A percentile compares a stretch with the other conserved stretches of the same genome.
phyloP scores from a whole-genome alignment of 2,329 filamentous ascomycete genomes.

The Neopestalotiopsis sp. region DNA sequence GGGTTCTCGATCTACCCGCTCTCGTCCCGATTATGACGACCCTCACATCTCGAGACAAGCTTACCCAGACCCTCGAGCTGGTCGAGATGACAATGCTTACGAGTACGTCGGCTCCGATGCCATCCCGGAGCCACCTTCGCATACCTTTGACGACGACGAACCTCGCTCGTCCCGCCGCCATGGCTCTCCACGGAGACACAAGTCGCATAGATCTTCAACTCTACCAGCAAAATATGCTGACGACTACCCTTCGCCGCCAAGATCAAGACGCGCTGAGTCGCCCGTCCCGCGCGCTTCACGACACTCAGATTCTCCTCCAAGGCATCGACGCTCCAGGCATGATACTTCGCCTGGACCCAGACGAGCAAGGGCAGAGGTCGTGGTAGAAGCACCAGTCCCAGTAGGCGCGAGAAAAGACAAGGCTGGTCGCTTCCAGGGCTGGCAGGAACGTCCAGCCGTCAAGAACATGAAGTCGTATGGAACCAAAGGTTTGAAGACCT shows the following conservation, averaged over 20 bases:
- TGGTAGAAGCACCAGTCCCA: conserved; percentile 30
- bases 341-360: background rate
- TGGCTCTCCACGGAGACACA: conserved; percentile 5
- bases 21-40: conserved; percentile 17
- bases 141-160: conserved; percentile 18
- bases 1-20: conserved; percentile 15
- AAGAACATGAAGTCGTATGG: conserved; percentile 33
- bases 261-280: conserved; percentile 31
- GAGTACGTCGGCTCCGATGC: conserved; percentile 22
- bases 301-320: conserved; percentile 6
- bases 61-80: conserved; percentile 20
- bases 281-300: conserved; percentile 5
- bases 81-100: conserved; percentile 14
- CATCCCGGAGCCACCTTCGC: conserved; percentile 20
- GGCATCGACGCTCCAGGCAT: conserved; percentile 11
- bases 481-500: conserved; percentile 32
- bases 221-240: conserved; percentile 3
- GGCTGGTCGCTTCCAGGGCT: conserved; percentile 18
- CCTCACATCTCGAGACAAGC: conserved; percentile 16
- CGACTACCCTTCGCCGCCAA: conserved; percentile 23
- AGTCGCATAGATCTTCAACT: conserved; percentile 13
- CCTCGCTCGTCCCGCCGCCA: background rate
- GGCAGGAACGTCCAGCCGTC: conserved; percentile 29
- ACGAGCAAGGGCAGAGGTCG: background rate
- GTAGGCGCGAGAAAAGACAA: conserved; percentile 39